These are phyloP conservation scores for Trichomonascus vanleenenianus DNA, from an alignment of 805 yeast genomes.

Conservation along the genomic window DNA sequence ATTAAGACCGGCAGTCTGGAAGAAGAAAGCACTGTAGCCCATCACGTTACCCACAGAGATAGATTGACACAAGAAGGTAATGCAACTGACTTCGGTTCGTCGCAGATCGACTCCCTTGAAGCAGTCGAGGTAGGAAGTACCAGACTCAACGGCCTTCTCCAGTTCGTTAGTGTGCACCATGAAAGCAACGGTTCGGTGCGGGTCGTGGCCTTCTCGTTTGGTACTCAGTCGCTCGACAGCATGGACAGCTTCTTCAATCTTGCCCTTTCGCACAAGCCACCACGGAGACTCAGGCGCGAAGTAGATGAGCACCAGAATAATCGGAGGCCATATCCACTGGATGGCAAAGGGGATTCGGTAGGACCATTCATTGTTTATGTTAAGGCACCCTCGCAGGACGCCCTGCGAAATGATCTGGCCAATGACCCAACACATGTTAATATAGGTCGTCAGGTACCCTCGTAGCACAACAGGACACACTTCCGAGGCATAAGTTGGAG, in stretches of 20 bases:
- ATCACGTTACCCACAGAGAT: slow-evolving; percentile 31
- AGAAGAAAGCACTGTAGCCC: slow-evolving; percentile 37
- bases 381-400: slow-evolving; percentile 33
- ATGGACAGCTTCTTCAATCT: slow-evolving; percentile 35
- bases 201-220: neutral
- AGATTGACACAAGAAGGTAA: slow-evolving; percentile 38
- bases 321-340: slow-evolving; percentile 55
- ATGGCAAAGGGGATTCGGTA: slow-evolving; percentile 49
- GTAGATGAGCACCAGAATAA: neutral
- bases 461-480: slow-evolving; percentile 46
- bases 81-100: slow-evolving; percentile 42
- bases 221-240: slow-evolving; percentile 21
- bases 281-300: slow-evolving; percentile 52
- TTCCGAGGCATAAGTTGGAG: slow-evolving; percentile 48
- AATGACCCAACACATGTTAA: slow-evolving; percentile 47
- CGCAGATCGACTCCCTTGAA: slow-evolving; percentile 40
- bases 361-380: slow-evolving; percentile 29
- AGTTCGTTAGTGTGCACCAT: slow-evolving; percentile 38
- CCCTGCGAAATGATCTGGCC: slow-evolving; percentile 53
- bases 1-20: slow-evolving; percentile 32
- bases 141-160: slow-evolving; percentile 19
- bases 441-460: slow-evolving; percentile 40
- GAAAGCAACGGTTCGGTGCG: slow-evolving; percentile 31
- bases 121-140: slow-evolving; percentile 31
- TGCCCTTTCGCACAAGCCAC: slow-evolving; percentile 42